Percentiles rank a stretch among this genome's conserved stretches.
Conservation (phyloP, 257 asterid species). For the Solanum pennellii region DNA sequence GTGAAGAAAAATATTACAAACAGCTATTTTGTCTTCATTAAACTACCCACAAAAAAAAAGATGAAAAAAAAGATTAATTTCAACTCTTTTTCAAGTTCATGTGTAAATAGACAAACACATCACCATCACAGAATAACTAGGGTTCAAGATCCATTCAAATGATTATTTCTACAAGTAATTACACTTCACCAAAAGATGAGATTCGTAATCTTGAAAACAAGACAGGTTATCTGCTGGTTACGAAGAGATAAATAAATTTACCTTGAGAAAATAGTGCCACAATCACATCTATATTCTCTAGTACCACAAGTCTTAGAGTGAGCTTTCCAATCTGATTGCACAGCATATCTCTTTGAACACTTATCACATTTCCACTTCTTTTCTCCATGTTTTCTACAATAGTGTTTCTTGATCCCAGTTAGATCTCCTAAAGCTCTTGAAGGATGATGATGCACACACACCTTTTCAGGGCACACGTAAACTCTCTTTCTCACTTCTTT, state of each 20-base stretch:
- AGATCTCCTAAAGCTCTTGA: conserved; percentile 88
- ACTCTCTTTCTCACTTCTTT: conserved; percentile 68
- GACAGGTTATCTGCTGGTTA: not conserved
- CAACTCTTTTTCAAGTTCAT: not conserved
- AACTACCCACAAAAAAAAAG: not conserved
- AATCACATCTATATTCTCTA: conserved; percentile 81
- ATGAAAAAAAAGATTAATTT: not conserved
- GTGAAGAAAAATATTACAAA: not conserved
- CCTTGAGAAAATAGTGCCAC: conserved; percentile 90
- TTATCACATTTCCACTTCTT: conserved; percentile 96
- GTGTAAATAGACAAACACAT: not conserved
- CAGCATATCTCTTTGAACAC: conserved; percentile 79
- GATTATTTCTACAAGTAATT: not conserved
- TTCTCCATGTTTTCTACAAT: conserved; percentile 83
- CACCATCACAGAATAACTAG: not conserved
- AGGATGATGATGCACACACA: conserved; percentile 70
- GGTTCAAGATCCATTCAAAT: not conserved
- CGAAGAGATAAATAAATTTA: not conserved
- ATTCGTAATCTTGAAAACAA: not conserved
- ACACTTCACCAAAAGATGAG: not conserved
- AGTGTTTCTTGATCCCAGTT: conserved; percentile 91
- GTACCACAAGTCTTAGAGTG: conserved; percentile 93
- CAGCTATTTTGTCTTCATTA: not conserved
- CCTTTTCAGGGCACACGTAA: conserved; percentile 82
- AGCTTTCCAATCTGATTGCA: conserved; percentile 91